Evolutionary conservation across 202 grass and related monocot species (phyloP).

Genomic region (Schoenoplectus triqueter): DNA sequence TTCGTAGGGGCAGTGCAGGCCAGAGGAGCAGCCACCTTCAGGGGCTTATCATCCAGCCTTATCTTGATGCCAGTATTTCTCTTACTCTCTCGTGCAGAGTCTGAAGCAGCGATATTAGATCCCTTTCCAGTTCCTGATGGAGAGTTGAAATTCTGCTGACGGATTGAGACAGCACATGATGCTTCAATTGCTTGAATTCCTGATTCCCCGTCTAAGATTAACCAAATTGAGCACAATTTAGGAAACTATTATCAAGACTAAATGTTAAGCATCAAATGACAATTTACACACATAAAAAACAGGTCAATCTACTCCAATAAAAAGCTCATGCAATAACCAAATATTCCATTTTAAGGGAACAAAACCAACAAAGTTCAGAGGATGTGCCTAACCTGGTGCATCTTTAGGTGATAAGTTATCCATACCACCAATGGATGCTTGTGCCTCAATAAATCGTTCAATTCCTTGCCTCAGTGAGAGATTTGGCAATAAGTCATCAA

Average conservation of each 20-base stretch:
- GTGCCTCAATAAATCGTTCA: conserved; percentile 54
- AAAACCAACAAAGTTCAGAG: background rate
- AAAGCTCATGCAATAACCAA: background rate
- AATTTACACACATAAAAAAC: background rate
- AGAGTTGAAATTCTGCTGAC: conserved; percentile 36
- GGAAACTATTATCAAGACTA: background rate
- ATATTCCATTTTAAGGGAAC: background rate
- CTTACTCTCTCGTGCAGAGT: conserved; percentile 24
- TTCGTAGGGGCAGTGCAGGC: conserved; percentile 10
- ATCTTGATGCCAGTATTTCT: conserved; percentile 38
- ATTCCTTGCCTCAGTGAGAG: conserved; percentile 60
- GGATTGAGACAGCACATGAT: conserved; percentile 34
- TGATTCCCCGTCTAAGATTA: conserved; percentile 39
- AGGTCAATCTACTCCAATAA: background rate
- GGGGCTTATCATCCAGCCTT: conserved; percentile 38
- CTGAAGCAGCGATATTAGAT: conserved; percentile 31
- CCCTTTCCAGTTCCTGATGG: conserved; percentile 36
- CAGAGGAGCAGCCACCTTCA: conserved; percentile 15
- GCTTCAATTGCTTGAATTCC: conserved; percentile 38
- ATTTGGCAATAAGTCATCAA: conserved; percentile 57
- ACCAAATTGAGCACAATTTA: conserved; percentile 18
- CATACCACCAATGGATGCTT: conserved; percentile 41
- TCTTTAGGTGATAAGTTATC: conserved; percentile 45
- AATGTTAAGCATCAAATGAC: background rate
- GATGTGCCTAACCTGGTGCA: conserved; percentile 45